Evolutionary conservation across 2,329 filamentous ascomycete genomes (phyloP).

Genomic region (Pseudogymnoascus sp.): DNA sequence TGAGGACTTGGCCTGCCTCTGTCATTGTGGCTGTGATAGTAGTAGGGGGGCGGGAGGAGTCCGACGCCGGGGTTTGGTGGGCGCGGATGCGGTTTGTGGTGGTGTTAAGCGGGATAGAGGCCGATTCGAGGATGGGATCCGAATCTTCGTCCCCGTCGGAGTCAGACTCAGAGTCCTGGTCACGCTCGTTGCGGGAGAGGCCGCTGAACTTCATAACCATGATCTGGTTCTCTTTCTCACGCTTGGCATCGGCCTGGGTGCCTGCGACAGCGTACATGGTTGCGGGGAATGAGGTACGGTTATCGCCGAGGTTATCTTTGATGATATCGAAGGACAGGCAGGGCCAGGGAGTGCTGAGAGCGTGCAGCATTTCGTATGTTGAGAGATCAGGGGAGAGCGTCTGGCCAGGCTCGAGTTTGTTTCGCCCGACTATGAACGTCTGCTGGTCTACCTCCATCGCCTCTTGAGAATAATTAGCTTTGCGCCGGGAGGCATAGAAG

Average conservation of each 20-base stretch:
- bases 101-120: slow-evolving; percentile 74
- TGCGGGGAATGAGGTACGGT: slow-evolving; percentile 86
- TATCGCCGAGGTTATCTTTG: slow-evolving; percentile 76
- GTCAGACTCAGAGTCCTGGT: slow-evolving; percentile 57
- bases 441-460: slow-evolving; percentile 91
- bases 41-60: slow-evolving; percentile 63
- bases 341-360: slow-evolving; percentile 88
- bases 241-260: slow-evolving; percentile 75
- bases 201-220: slow-evolving; percentile 96
- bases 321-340: slow-evolving; percentile 95
- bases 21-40: slow-evolving; percentile 90
- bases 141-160: slow-evolving; percentile 61
- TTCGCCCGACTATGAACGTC: slow-evolving; percentile 92
- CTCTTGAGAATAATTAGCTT: slow-evolving; percentile 38
- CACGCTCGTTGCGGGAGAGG: slow-evolving; percentile 76
- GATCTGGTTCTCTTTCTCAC: slow-evolving; percentile 80
- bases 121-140: slow-evolving; percentile 91
- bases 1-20: slow-evolving; percentile 79
- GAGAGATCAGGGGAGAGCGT: slow-evolving; percentile 83
- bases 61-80: slow-evolving; percentile 69
- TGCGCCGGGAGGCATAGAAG: background rate
- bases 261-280: slow-evolving; percentile 93
- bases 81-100: slow-evolving; percentile 91
- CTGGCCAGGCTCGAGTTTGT: slow-evolving; percentile 85
- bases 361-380: slow-evolving; percentile 98